phyloP scores from a whole-genome alignment of 805 yeast genomes.

The Blastobotrys attinorum region DNA sequence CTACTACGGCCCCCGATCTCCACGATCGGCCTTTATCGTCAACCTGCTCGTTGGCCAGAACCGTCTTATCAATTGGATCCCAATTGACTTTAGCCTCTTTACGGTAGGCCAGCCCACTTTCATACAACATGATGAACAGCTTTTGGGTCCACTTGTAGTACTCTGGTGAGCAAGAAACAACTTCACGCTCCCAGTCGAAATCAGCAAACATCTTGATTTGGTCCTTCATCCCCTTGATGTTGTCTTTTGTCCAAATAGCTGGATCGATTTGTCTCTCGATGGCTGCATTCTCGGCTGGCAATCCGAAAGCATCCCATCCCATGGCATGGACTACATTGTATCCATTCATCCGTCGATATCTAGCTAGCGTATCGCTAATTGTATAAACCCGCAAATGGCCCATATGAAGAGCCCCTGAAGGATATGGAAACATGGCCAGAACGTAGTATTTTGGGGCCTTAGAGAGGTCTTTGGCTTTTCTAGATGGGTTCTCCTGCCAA shows the following conservation, averaged over 20 bases:
- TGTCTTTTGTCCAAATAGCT: slow-evolving; percentile 69
- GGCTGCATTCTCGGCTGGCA: slow-evolving; percentile 98
- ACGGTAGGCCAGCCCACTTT: slow-evolving; percentile 78
- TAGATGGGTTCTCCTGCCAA: slow-evolving; percentile 20
- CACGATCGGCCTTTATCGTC: slow-evolving; percentile 86
- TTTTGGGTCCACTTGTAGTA: slow-evolving; percentile 92
- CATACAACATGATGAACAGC: slow-evolving; percentile 63
- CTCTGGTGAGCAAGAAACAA: slow-evolving; percentile 77
- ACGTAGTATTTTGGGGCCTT: slow-evolving; percentile 41
- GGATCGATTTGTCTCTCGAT: slow-evolving; percentile 77
- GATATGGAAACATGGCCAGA: slow-evolving; percentile 91
- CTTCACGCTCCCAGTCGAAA: slow-evolving; percentile 90
- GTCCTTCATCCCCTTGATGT: slow-evolving; percentile 76
- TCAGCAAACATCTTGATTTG: slow-evolving; percentile 81
- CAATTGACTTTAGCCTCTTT: slow-evolving; percentile 87
- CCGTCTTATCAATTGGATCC: slow-evolving; percentile 96
- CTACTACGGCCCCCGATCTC: slow-evolving; percentile 96
- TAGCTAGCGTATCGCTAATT: slow-evolving; percentile 73
- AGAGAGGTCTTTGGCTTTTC: slow-evolving; percentile 2
- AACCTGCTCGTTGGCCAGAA: slow-evolving; percentile 93
- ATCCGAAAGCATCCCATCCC: slow-evolving; percentile 99
- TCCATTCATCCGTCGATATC: slow-evolving; percentile 73
- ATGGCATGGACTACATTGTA: slow-evolving; percentile 82
- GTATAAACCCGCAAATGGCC: slow-evolving; percentile 94
- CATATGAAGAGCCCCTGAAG: slow-evolving; percentile 86